Conservation (phyloP, 768 basidiomycete species). For the Lactifluus piperatus region DNA sequence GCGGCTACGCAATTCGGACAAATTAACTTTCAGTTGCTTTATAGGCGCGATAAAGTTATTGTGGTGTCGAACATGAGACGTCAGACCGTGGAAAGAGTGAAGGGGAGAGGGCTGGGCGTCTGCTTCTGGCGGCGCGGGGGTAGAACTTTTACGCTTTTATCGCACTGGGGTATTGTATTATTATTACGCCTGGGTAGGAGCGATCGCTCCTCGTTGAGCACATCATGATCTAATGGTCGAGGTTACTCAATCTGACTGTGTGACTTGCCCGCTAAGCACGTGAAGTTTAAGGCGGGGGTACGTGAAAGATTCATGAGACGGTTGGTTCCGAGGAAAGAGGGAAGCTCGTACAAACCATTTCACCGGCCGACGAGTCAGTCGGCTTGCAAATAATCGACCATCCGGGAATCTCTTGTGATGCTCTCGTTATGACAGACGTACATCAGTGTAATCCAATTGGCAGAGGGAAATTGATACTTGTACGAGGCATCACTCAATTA, state of each 20-base stretch:
- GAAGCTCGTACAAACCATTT: constrained; percentile 14
- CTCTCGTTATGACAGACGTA: constrained; percentile 11
- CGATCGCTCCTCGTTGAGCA: constrained; percentile 1
- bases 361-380: constrained; percentile 14
- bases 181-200: background rate
- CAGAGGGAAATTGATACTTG: constrained; percentile 12
- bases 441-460: constrained; percentile 10
- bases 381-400: too few species aligned
- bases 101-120: background rate
- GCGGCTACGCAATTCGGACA: constrained; percentile 16
- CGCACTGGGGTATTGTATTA: background rate
- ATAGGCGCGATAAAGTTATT: constrained; percentile 17
- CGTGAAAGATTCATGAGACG: background rate
- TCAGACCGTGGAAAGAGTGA: background rate
- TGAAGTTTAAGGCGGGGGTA: background rate
- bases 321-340: constrained; percentile 7
- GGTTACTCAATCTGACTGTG: background rate
- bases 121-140: constrained; percentile 19
- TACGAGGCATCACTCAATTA: background rate
- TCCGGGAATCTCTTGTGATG: constrained; percentile 12
- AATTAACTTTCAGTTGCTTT: constrained; percentile 12
- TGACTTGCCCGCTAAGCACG: background rate
- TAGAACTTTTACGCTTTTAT: constrained; percentile 11
- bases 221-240: background rate
- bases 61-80: constrained; percentile 13